phyloP scores from a whole-genome alignment of 1,284 basidiomycete genomes.

The Rhodotorula sp. region DNA sequence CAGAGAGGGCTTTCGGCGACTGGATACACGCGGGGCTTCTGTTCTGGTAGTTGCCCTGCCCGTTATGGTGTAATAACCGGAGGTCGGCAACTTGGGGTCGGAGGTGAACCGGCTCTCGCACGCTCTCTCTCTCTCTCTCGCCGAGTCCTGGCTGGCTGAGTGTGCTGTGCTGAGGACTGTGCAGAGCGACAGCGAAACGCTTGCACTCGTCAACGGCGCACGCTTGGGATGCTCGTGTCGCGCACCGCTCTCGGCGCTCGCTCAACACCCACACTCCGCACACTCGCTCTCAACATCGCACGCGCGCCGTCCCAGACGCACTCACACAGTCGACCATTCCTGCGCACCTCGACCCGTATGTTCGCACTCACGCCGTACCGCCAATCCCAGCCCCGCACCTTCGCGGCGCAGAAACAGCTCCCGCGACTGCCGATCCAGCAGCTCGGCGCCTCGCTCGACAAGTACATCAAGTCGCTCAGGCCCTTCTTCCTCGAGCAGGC shows the following conservation, averaged over 20 bases:
- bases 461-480: slow-evolving; percentile 74
- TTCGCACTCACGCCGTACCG: slow-evolving; percentile 50
- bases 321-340: not conserved
- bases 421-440: slow-evolving; percentile 83
- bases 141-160: not conserved
- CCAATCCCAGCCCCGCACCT: slow-evolving; percentile 51
- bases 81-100: not conserved
- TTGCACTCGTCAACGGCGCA: no score
- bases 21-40: no score
- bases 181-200: no score
- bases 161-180: no score
- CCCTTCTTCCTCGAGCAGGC: slow-evolving; percentile 79
- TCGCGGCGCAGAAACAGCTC: slow-evolving; percentile 45
- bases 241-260: not conserved
- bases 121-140: not conserved
- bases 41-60: no score
- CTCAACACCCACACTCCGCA: not conserved
- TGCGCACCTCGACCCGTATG: slow-evolving; percentile 43
- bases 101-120: not conserved
- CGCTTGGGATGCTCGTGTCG: not conserved
- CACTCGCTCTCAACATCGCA: not conserved
- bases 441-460: slow-evolving; percentile 71
- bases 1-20: no score
- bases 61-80: no score
- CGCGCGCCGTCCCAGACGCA: not conserved